phyloP scores from a whole-genome alignment of 257 asterid species.

The Petrea volubilis region DNA sequence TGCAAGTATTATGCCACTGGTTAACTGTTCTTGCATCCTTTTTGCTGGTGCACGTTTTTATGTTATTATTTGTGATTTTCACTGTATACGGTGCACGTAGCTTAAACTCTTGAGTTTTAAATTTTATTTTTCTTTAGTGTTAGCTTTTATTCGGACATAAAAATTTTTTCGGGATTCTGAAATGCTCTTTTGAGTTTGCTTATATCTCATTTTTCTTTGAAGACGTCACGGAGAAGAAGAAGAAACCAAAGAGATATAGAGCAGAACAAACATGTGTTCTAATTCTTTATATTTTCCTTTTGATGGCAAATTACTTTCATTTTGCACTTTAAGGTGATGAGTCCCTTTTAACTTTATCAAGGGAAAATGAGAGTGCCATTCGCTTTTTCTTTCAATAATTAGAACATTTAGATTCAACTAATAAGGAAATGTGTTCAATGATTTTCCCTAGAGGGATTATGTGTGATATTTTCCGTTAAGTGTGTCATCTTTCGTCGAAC shows the following conservation, averaged over 20 bases:
- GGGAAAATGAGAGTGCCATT: background rate
- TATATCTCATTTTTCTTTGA: no score
- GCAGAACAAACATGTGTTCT: background rate
- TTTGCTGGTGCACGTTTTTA: background rate
- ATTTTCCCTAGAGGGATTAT: background rate
- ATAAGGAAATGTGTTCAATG: background rate
- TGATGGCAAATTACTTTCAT: background rate
- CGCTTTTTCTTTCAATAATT: no score
- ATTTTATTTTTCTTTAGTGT: background rate
- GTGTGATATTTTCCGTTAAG: background rate
- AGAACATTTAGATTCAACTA: background rate
- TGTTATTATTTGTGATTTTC: background rate
- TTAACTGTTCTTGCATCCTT: background rate
- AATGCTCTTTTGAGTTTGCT: no score
- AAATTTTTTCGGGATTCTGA: no score
- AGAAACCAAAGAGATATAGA: background rate
- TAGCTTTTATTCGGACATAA: no score
- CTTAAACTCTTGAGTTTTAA: no score
- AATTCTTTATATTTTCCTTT: background rate
- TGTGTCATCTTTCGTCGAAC: background rate
- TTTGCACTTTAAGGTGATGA: background rate
- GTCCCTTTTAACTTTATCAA: background rate
- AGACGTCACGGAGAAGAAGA: background rate
- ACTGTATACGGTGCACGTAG: background rate
- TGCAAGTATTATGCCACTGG: background rate